Evolutionary conservation across 2,329 filamentous ascomycete genomes (phyloP), one percentile per base, ranked within the genome.

Genomic region (Fulvia fulva): DNA sequence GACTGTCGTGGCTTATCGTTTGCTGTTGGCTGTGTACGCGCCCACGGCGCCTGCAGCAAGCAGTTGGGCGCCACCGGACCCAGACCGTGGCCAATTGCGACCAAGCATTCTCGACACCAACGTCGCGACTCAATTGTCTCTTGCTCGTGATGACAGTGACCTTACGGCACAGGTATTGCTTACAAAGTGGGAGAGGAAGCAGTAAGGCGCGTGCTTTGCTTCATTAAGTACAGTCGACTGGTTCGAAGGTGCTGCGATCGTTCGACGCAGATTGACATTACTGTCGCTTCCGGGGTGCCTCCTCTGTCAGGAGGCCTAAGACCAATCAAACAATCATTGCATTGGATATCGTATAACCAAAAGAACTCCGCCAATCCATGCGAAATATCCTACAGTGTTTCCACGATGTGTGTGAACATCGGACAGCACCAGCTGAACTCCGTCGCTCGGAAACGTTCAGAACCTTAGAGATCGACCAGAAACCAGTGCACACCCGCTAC

Each of bases 41-140:
- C 60, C 56, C 41, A 30, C 51, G 51, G 56, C 63, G 61, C 56
- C 53, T 62, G 51, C 57, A 51, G 47, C 44, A 37, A 52, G 58
- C 46, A n/a, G 6, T 41, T 37, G 14, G 22, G 30, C 25, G 16
- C 12, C 11, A 16, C 34, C 34, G 34, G 44, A 46, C 44, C 23
- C 21, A 6, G 1, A 12, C 6, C 44, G 44, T 23, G 19, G 44
- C 44, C 44, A 46, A 46, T 46, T 9, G n/a, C 16, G 23, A 16
- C 19, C 16, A 22, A 44, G 41, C 16, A 12, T n/a, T 32, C 4
- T 32, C 37, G 37, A 41, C 37, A n/a, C 7, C 37, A 9, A 34
- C 6, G 30, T 34, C 30, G 30, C n/a, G n/a, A n/a, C n/a, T n/a
- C n/a, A n/a, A n/a, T n/a, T n/a, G n/a, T n/a, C 28, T 32, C 28